Conservation (phyloP, 495 filamentous ascomycete species). For the Penicillium canescens region DNA sequence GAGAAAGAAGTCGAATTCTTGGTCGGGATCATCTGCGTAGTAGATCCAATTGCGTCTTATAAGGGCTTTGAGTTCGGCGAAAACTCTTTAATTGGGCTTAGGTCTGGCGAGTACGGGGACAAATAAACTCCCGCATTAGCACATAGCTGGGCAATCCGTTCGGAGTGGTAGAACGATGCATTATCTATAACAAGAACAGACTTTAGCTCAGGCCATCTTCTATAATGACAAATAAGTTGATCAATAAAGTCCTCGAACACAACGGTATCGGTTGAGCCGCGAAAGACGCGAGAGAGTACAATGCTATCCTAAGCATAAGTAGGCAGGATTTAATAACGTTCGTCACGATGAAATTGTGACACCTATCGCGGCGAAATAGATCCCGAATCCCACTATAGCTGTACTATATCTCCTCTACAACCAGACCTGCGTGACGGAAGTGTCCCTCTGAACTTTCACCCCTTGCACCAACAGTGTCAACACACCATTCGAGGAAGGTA, state of each 20-base stretch:
- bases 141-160: constrained; percentile 32
- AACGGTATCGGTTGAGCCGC: constrained; percentile 18
- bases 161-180: constrained; percentile 36
- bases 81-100: no score
- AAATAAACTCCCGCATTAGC: constrained; percentile 26
- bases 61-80: no score
- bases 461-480: no score
- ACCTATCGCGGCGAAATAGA: constrained; percentile 16
- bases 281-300: constrained; percentile 12
- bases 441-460: no score
- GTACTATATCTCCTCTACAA: no score
- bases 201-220: constrained; percentile 35
- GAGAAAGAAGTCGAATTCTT: no score
- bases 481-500: no score
- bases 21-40: no score
- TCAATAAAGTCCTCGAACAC: constrained; percentile 42
- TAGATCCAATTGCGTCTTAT: no score
- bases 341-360: constrained; percentile 11
- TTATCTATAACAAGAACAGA: constrained; percentile 50
- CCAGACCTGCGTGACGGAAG: no score
- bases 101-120: no score
- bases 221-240: constrained; percentile 32
- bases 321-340: constrained; percentile 39
- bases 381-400: no score
- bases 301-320: constrained; percentile 40